Evolutionary conservation across 176 grass and related monocot genomes (phyloP).

Genomic region (Urochloa ruziziensis): DNA sequence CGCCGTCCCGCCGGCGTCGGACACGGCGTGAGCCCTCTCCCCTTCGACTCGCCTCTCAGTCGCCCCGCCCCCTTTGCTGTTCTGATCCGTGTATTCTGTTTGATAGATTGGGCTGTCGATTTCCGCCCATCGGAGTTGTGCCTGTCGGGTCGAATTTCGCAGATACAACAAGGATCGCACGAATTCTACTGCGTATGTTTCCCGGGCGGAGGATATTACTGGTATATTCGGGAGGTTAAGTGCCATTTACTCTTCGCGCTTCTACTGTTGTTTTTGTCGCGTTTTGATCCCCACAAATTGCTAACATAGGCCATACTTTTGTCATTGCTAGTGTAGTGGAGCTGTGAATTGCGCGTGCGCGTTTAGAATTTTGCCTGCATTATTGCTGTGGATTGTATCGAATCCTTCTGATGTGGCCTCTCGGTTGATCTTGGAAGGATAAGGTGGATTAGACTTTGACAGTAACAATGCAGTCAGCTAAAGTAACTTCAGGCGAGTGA

Average conservation of each 20-base stretch:
- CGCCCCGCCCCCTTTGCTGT: neutral
- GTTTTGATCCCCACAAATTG: neutral
- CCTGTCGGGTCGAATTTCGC: neutral
- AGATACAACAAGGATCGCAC: neutral
- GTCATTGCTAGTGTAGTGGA: neutral
- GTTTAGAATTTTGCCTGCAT: neutral
- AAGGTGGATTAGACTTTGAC: neutral
- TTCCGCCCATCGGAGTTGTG: neutral
- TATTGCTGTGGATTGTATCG: neutral
- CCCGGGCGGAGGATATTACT: neutral
- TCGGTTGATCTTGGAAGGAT: neutral
- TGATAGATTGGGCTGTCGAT: neutral
- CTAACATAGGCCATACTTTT: neutral
- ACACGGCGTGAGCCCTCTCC: constrained; percentile 16
- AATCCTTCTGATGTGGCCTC: neutral
- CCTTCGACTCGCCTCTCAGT: neutral
- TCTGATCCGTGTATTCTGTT: neutral
- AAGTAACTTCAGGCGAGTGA: neutral
- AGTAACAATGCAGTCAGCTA: neutral
- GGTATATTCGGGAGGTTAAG: neutral
- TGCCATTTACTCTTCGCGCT: neutral
- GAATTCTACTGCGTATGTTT: neutral
- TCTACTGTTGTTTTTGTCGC: neutral
- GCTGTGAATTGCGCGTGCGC: no score
- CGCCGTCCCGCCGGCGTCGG: neutral